These are phyloP conservation scores for Annulohypoxylon stygium DNA, from an alignment of 495 filamentous ascomycete genomes.

Conservation along the genomic window DNA sequence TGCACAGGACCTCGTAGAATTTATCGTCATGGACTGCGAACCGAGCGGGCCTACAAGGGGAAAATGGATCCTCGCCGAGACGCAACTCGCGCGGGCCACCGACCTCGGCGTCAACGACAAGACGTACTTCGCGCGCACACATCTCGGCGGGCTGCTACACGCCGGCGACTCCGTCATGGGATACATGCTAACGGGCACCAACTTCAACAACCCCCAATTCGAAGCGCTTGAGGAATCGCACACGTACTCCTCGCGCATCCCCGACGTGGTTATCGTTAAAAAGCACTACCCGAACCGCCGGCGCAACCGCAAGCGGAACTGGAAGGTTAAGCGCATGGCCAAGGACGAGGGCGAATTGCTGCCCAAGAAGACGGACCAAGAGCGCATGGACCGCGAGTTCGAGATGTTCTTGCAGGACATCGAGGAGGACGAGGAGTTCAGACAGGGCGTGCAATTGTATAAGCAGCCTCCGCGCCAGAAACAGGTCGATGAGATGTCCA, in stretches of 20 bases:
- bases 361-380: conserved; percentile 82
- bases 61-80: conserved; percentile 85
- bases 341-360: conserved; percentile 86
- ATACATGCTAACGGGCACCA: conserved; percentile 86
- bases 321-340: conserved; percentile 94
- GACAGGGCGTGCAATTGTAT: conserved; percentile 85
- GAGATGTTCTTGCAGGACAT: conserved; percentile 98
- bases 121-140: conserved; percentile 88
- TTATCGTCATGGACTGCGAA: conserved; percentile 95
- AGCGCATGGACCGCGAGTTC: conserved; percentile 88
- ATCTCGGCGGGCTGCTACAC: conserved; percentile 88
- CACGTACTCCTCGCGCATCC: conserved; percentile 79
- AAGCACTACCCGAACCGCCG: conserved; percentile 90
- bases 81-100: conserved; percentile 84
- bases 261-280: conserved; percentile 95
- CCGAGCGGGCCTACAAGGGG: conserved; percentile 77
- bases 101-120: conserved; percentile 90
- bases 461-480: conserved; percentile 66
- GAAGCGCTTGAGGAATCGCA: conserved; percentile 81
- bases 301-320: conserved; percentile 84
- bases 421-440: conserved; percentile 92
- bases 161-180: conserved; percentile 93
- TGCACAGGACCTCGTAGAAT: conserved; percentile 87
- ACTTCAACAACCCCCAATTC: conserved; percentile 89
- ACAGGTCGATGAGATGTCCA: conserved; percentile 66